Evolutionary conservation across 1,284 basidiomycete species (phyloP), one percentile per base, ranked within the genome.

Genomic region (Ganoderma resinaceum): DNA sequence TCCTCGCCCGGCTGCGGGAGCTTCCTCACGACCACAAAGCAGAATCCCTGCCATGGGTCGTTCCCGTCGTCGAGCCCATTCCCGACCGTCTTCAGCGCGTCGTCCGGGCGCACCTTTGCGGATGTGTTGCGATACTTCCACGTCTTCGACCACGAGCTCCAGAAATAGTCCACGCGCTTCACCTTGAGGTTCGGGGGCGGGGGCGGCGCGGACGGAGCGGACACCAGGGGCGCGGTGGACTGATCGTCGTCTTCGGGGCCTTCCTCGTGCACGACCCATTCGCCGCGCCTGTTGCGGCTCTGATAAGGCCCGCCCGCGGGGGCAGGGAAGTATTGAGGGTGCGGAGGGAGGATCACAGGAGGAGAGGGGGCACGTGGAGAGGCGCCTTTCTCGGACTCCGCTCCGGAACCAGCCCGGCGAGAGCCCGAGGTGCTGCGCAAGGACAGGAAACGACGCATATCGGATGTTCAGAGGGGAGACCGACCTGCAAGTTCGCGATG

Each of bases 121-220:
- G 81, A 84, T 68, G 82, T 87, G 76, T 85, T 87, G 82, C 86
- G 69, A 72, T 88, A 88, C 77, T 86, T 88, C 86, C 86, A 88
- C 31, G 75, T 74, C 74, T 83, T 87, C 43, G 80, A 80, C 87
- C 87, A 88, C 65, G 79, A 78, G 71, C 85, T 87, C 75, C 85
- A 88, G 71, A 86, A 87, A 72, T 85, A 81, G 74, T 88, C 87
- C 40, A 88, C 82, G 4, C 85, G 85, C 75, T 88, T 88, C 72
- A 88, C 78, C 76, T 88, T 87, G 67, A 86, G 77, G 16, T 82
- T 83, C 43, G 84, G 82, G 7, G 81, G 76, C 53, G 83, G 79
- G 14, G 82, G 74, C 0, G 77, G 74, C 23, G 81, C 79, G 2
- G 82, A 77, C 20, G 76, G 78, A 0, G 37, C 35, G 38, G 20